Percentiles rank a stretch among this genome's conserved stretches.
Conservation (phyloP, 768 basidiomycete genomes). For the Suillus plorans region DNA sequence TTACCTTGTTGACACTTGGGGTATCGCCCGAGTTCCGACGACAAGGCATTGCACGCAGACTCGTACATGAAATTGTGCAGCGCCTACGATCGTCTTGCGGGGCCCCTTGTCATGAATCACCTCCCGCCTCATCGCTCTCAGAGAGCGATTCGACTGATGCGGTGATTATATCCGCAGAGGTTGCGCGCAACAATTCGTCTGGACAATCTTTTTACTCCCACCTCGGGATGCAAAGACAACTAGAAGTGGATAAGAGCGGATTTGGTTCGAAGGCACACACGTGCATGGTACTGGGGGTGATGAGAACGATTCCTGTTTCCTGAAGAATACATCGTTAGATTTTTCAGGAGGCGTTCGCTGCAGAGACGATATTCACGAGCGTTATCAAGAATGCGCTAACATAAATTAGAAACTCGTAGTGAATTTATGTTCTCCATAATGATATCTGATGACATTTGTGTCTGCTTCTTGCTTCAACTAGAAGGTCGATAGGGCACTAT, state of each 20-base stretch:
- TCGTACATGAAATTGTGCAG: constrained; percentile 28
- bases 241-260: constrained; percentile 7
- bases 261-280: constrained; percentile 20
- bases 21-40: constrained; percentile 28
- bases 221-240: constrained; percentile 30
- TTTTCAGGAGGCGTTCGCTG: neutral
- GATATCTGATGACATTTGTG: neutral
- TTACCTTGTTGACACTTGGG: constrained; percentile 31
- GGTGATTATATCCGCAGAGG: constrained; percentile 28
- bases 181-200: constrained; percentile 23
- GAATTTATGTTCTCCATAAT: neutral
- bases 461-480: neutral
- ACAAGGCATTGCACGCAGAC: constrained; percentile 27
- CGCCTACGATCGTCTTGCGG: constrained; percentile 18
- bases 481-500: neutral
- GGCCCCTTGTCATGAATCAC: neutral
- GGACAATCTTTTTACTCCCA: constrained; percentile 28
- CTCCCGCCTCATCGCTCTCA: neutral
- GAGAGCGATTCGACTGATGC: constrained; percentile 12
- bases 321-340: neutral
- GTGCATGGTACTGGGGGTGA: constrained; percentile 26
- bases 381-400: neutral
- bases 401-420: neutral
- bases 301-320: constrained; percentile 7
- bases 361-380: neutral